Conservation (phyloP, 345 rosid species). For the Garcia nutans region DNA sequence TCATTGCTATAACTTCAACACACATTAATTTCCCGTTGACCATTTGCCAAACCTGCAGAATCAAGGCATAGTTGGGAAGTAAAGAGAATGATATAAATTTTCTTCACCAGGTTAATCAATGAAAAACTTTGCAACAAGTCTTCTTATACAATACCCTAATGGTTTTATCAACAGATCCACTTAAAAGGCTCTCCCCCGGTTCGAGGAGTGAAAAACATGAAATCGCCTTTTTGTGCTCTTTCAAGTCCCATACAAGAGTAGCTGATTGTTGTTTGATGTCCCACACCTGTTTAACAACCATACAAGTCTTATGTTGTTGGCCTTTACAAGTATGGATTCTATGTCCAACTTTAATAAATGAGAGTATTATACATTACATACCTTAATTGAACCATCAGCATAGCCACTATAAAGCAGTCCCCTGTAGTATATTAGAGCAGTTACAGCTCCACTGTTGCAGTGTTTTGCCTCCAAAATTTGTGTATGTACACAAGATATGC, state of each 20-base stretch:
- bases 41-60: conserved; percentile 72
- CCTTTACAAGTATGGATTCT: not conserved
- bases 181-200: conserved; percentile 72
- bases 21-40: conserved; percentile 61
- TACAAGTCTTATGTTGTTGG: not conserved
- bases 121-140: not conserved
- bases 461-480: conserved; percentile 73
- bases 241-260: conserved; percentile 55
- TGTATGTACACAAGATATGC: conserved; percentile 89
- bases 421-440: conserved; percentile 79
- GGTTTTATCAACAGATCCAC: conserved; percentile 86
- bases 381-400: conserved; percentile 85
- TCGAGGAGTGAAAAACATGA: conserved; percentile 75
- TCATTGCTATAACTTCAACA: conserved; percentile 58
- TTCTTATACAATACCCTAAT: conserved; percentile 43
- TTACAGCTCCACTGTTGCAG: conserved; percentile 66
- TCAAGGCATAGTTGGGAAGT: not conserved
- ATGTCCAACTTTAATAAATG: not conserved
- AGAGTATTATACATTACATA: conserved; percentile 9
- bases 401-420: conserved; percentile 85
- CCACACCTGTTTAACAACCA: conserved; percentile 55
- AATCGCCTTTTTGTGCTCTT: conserved; percentile 76
- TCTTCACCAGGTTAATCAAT: not conserved
- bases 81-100: not conserved
- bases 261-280: conserved; percentile 58